These are phyloP conservation scores for Jatropha podagrica DNA, from an alignment of 441 rosid species.

Conservation along the genomic window DNA sequence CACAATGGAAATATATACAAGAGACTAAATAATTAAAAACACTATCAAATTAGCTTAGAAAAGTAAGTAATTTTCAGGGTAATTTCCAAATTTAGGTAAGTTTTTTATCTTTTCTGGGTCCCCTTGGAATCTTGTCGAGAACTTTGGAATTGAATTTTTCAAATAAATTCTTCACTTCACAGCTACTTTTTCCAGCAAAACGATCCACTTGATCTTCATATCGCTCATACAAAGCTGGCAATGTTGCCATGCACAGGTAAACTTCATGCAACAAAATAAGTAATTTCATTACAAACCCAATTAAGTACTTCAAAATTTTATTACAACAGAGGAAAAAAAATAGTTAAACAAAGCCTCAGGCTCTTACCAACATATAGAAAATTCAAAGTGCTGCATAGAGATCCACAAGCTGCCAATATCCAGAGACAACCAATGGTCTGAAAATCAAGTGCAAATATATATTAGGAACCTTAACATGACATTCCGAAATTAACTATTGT, in stretches of 20 bases:
- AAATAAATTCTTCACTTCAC: constrained; percentile 32
- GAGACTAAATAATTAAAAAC: too few relatives aligned
- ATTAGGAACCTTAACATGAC: neutral
- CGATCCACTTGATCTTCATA: constrained; percentile 40
- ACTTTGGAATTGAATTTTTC: constrained; percentile 38
- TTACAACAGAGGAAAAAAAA: neutral
- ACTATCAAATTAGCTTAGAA: too few relatives aligned
- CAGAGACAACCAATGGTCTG: constrained; percentile 47
- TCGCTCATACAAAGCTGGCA: constrained; percentile 49
- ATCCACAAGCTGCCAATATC: constrained; percentile 49
- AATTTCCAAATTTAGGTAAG: neutral
- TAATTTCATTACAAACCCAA: neutral
- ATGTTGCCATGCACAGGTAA: constrained; percentile 40
- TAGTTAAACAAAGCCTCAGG: neutral
- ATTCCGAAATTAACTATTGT: too few relatives aligned
- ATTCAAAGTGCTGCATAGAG: constrained; percentile 41
- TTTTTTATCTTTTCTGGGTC: constrained; percentile 24
- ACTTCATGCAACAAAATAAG: constrained; percentile 22
- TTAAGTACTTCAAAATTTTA: neutral
- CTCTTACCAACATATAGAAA: constrained; percentile 46
- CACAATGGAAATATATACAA: too few relatives aligned
- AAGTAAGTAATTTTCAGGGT: neutral
- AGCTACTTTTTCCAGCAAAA: constrained; percentile 40
- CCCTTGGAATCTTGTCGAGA: constrained; percentile 50
- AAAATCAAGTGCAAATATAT: neutral